Percentiles rank a stretch among this genome's conserved stretches.
phyloP scores from a whole-genome alignment of 2,329 filamentous ascomycete species.

The Colletotrichum sp. region DNA sequence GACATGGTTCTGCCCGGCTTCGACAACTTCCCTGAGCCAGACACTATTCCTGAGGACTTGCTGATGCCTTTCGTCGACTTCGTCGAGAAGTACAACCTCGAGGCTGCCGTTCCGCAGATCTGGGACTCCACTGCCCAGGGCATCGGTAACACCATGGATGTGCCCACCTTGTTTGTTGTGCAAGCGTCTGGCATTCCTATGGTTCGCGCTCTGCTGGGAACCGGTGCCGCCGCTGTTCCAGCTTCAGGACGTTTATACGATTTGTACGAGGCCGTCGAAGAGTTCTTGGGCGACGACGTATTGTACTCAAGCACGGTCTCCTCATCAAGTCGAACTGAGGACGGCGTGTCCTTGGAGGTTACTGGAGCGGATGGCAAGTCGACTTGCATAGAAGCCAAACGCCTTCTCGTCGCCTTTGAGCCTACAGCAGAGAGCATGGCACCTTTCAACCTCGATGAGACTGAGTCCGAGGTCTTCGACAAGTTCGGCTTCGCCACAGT shows the following conservation, averaged over 20 bases:
- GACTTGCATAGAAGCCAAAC: slow-evolving; percentile 26
- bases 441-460: slow-evolving; percentile 22
- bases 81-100: slow-evolving; percentile 49
- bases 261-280: slow-evolving; percentile 21
- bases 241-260: slow-evolving; percentile 24
- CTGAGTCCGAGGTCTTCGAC: slow-evolving; percentile 24
- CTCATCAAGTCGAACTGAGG: slow-evolving; percentile 1
- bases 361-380: background rate
- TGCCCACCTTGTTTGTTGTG: slow-evolving; percentile 21
- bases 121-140: slow-evolving; percentile 23
- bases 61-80: slow-evolving; percentile 52
- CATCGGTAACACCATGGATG: slow-evolving; percentile 22
- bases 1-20: slow-evolving; percentile 37
- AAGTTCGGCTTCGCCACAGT: slow-evolving; percentile 23
- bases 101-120: slow-evolving; percentile 38
- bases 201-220: slow-evolving; percentile 25
- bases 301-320: slow-evolving; percentile 26
- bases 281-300: slow-evolving; percentile 23
- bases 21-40: slow-evolving; percentile 43
- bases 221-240: slow-evolving; percentile 21
- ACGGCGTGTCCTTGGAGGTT: slow-evolving; percentile 22
- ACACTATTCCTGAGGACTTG: slow-evolving; percentile 49
- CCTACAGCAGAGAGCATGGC: slow-evolving; percentile 25
- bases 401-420: slow-evolving; percentile 27
- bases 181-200: slow-evolving; percentile 23